Evolutionary conservation across 1,284 basidiomycete species (phyloP), one percentile per base, ranked within the genome.

Genomic region (Moesziomyces parantarcticus): DNA sequence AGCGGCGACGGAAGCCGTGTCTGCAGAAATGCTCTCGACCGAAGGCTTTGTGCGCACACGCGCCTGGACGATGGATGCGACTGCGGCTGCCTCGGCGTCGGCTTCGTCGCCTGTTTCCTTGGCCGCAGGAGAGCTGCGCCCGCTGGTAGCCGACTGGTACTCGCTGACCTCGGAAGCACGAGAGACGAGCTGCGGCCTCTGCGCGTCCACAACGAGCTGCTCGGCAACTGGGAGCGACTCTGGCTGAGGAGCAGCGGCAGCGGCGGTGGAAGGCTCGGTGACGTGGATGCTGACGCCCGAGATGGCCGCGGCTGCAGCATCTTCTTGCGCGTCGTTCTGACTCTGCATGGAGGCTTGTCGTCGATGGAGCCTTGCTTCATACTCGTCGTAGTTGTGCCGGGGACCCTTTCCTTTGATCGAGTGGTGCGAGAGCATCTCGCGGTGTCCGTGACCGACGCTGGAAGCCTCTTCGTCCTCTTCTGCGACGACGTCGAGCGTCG

Each of bases 391-490:
- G 22, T 52, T 64, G 34, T 58, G 55, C 20, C 57, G 54, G 18
- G 58, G 58, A 6, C 61, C 61, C 32, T 69, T 65, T 41, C 62
- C 71, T 34, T 69, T 69, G 41, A 54, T 36, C 11, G 58, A 48
- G n/a, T 32, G 10, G 55, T 52, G 69, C 41, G 48, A 54, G n/a
- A 61, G 64, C 73, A 78, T 78, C 40, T 78, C 76, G 40, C 76
- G 58, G 29, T 75, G 55, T 21, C 41, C 39, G 57, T 76, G 75
- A 9, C 67, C 76, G 23, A 61, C 32, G 48, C 67, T 75, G 40
- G 73, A 76, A 0, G 22, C 54, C 20, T 78, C 78, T 26, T 79
- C 78, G 7, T 79, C 78, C 47, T 79, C 78, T 53, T 79, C 78
- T 3, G 65, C 62, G 3, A 79, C 61, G 8, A 70, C 71, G 45